Evolutionary conservation across 1,284 basidiomycete species (phyloP).

Genomic region (Mycena sp.): DNA sequence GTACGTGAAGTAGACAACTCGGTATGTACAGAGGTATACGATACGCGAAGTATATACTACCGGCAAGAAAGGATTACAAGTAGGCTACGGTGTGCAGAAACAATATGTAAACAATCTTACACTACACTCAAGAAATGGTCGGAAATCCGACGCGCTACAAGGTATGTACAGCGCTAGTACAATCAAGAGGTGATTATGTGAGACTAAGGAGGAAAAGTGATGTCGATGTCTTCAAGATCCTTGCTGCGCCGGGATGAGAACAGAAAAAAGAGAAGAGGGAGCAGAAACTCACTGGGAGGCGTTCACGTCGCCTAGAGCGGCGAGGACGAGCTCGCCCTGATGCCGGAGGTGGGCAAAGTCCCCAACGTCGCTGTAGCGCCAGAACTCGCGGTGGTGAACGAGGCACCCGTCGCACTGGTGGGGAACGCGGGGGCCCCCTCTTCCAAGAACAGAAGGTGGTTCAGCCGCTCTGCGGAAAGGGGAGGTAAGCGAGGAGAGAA

Average conservation of each 20-base stretch:
- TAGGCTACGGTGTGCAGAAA: too few species aligned
- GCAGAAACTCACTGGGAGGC: neutral
- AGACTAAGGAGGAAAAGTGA: neutral
- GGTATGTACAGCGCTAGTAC: neutral
- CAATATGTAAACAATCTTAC: too few species aligned
- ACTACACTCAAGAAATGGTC: neutral
- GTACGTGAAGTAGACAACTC: too few species aligned
- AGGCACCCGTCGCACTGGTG: neutral
- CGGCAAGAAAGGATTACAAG: neutral
- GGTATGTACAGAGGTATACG: neutral
- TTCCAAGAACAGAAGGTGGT: neutral
- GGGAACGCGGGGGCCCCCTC: neutral
- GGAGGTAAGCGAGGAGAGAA: neutral
- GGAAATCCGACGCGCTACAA: neutral
- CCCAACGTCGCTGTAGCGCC: neutral
- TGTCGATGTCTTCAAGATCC: neutral
- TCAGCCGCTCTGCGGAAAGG: neutral
- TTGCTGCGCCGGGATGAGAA: neutral
- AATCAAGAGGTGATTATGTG: neutral
- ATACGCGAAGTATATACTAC: neutral
- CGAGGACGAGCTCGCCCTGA: neutral
- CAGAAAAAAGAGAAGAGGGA: neutral
- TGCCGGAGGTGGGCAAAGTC: neutral
- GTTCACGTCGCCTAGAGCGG: neutral
- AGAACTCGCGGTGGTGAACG: neutral